These are phyloP conservation scores for Penicillium sp. DNA, from an alignment of 2,329 filamentous ascomycete species.

Conservation along the genomic window DNA sequence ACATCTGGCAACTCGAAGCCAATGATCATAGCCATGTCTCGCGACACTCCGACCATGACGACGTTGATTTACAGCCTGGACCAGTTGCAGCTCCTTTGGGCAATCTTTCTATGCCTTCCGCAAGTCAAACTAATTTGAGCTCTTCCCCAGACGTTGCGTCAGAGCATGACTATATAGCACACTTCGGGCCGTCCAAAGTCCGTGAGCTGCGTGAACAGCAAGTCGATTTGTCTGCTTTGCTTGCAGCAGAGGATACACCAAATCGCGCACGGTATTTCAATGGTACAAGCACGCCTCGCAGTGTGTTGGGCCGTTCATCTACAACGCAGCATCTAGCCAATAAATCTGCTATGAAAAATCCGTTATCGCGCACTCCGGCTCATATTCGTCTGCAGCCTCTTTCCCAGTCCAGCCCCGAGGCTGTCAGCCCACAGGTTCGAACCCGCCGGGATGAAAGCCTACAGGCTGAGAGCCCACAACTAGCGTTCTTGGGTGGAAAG, in stretches of 20 bases:
- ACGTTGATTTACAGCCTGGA: slow-evolving; percentile 19
- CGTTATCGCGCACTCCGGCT: slow-evolving; percentile 19
- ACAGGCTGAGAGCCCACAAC: neutral
- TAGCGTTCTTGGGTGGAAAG: neutral
- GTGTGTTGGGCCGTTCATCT: slow-evolving; percentile 19
- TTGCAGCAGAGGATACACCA: slow-evolving; percentile 36
- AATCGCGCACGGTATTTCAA: slow-evolving; percentile 40
- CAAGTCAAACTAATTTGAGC: slow-evolving; percentile 21
- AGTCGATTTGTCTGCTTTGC: slow-evolving; percentile 35
- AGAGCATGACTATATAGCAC: slow-evolving; percentile 28
- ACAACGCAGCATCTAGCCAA: slow-evolving; percentile 14
- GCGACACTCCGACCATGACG: slow-evolving; percentile 27
- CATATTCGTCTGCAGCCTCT: slow-evolving; percentile 25
- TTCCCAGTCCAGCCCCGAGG: slow-evolving; percentile 28
- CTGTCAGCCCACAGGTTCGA: neutral
- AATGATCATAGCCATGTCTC: slow-evolving; percentile 37
- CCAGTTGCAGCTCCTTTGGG: slow-evolving; percentile 37
- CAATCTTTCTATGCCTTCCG: slow-evolving; percentile 24
- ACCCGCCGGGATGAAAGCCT: neutral
- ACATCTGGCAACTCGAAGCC: slow-evolving; percentile 51
- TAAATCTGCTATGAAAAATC: slow-evolving; percentile 15
- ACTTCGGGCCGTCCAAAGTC: slow-evolving; percentile 35
- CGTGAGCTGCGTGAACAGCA: slow-evolving; percentile 36
- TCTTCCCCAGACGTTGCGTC: slow-evolving; percentile 35
- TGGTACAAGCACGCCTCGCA: slow-evolving; percentile 34